Base-by-base conservation (phyloP, 2,329 filamentous ascomycete genomes). In the Tetracladium maxilliforme region DNA sequence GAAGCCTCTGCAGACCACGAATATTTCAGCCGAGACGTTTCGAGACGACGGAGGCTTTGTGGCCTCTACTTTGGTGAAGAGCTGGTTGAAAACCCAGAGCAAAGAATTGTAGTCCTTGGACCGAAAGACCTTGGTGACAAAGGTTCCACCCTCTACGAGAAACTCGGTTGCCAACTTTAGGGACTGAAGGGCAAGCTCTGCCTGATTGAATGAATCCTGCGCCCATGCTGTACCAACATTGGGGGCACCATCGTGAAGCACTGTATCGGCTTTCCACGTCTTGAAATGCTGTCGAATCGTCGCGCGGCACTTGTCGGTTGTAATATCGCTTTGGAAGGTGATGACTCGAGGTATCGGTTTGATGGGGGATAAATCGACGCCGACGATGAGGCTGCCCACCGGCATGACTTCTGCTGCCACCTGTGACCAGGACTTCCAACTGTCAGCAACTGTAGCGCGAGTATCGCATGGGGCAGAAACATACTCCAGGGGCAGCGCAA, bases 221-320 rank as follows among this genome's bases (percentile, higher is more conserved):
- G 86, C 79, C 90, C 90, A 98, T 0, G 90, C 86, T 1, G 84
- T 87, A 72, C 90, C 90, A 30, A 98, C 90, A 43, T 98, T 98
- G 23, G 90, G 90, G 2, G 90, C 90, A 53, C 90, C 90, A 48
- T 98, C 90, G 56, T 98, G 90, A 19, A 98, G 62, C 5, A 98
- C 90, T 0, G 80, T 83, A 48, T 98, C 90, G 12, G 82, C 86
- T 50, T 95, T 95, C 79, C 83, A 87, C 8, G 82, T 86, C 56
- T 95, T 95, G 24, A 98, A 56, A 44, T 98, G 86, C 30, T 76
- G 69, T 42, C 84, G 66, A 33, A 98, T 81, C 2, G 82, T 94
- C 6, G 84, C 74, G 36, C 90, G 75, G 48, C 86, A 94, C 52
- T 94, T 93, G 37, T 94, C 86, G 23, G 86, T 92, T 2, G 90